Evolutionary conservation across 257 asterid genomes (phyloP).

Genomic region (Perilla frutescens): DNA sequence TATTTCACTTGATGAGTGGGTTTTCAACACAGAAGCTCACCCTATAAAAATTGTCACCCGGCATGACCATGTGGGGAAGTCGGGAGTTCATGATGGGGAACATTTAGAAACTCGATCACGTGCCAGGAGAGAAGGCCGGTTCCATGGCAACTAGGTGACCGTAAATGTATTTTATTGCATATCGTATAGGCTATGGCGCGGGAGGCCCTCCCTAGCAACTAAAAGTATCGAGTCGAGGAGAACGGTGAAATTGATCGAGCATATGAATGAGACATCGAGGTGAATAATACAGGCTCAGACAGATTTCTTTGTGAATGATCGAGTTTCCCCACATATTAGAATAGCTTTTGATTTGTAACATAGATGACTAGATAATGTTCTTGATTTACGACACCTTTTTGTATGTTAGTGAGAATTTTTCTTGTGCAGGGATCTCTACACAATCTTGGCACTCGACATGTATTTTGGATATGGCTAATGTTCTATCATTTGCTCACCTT

Average conservation of each 20-base stretch:
- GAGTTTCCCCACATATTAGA: conserved; percentile 26
- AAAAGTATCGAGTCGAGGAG: conserved; percentile 16
- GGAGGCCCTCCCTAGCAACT: conserved; percentile 32
- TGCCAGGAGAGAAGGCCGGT: conserved; percentile 90
- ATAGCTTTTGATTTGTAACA: conserved; percentile 36
- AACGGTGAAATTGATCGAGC: conserved; percentile 20
- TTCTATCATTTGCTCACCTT: conserved; percentile 9
- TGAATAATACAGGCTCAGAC: conserved; percentile 22
- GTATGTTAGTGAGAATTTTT: conserved; percentile 28
- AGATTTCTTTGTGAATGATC: conserved; percentile 19
- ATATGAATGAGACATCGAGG: neutral
- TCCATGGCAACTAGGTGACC: conserved; percentile 50
- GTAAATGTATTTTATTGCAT: conserved; percentile 29
- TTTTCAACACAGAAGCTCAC: conserved; percentile 98
- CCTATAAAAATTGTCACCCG: conserved; percentile 83
- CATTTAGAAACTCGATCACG: conserved; percentile 56
- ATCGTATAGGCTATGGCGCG: conserved; percentile 23
- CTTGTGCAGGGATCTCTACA: neutral
- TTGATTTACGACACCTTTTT: conserved; percentile 31
- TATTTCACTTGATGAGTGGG: conserved; percentile 96
- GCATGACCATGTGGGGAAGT: conserved; percentile 39
- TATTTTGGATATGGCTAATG: conserved; percentile 8
- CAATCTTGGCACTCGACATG: neutral
- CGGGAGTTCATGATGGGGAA: conserved; percentile 42
- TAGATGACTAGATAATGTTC: conserved; percentile 22